These are phyloP conservation scores for Prototheca cutis DNA, from an alignment of 163 green algal genomes.

Conservation along the genomic window DNA sequence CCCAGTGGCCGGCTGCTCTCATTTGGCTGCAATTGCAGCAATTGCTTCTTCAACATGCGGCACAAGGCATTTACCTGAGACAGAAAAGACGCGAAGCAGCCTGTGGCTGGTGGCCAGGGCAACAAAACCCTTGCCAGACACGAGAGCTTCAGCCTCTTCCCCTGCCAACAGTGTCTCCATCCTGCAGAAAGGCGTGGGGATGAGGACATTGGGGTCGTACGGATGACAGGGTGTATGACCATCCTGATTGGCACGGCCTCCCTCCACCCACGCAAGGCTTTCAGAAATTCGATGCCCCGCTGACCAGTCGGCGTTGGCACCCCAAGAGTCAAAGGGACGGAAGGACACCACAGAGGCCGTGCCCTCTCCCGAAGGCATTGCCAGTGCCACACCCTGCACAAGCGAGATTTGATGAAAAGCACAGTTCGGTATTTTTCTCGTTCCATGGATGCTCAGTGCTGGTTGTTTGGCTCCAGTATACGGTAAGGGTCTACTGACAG, in stretches of 20 bases:
- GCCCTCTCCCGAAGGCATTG: conserved; percentile 22
- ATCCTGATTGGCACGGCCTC: too few species aligned
- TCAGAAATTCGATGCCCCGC: not conserved
- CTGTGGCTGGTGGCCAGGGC: conserved; percentile 50
- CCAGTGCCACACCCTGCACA: conserved; percentile 48
- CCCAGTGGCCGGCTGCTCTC: not conserved
- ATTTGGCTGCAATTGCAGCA: not conserved
- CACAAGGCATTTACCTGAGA: conserved; percentile 23
- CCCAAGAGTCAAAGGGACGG: conserved; percentile 68
- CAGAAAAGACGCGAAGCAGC: conserved; percentile 66
- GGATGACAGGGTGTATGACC: not conserved
- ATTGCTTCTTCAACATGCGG: not conserved
- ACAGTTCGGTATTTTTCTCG: too few species aligned
- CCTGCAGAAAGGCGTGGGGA: not conserved
- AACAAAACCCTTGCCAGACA: conserved; percentile 41
- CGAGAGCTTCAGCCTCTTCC: conserved; percentile 50
- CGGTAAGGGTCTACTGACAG: not conserved
- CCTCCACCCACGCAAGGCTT: too few species aligned
- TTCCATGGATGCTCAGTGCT: too few species aligned
- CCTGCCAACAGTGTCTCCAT: conserved; percentile 11
- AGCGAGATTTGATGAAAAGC: not conserved
- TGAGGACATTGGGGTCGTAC: not conserved
- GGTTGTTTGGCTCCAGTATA: too few species aligned
- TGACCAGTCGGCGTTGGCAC: conserved; percentile 59
- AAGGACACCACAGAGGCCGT: conserved; percentile 49